These are phyloP conservation scores for Trichoderma atrobrunneum DNA, from an alignment of 2,329 filamentous ascomycete genomes.

Conservation along the genomic window DNA sequence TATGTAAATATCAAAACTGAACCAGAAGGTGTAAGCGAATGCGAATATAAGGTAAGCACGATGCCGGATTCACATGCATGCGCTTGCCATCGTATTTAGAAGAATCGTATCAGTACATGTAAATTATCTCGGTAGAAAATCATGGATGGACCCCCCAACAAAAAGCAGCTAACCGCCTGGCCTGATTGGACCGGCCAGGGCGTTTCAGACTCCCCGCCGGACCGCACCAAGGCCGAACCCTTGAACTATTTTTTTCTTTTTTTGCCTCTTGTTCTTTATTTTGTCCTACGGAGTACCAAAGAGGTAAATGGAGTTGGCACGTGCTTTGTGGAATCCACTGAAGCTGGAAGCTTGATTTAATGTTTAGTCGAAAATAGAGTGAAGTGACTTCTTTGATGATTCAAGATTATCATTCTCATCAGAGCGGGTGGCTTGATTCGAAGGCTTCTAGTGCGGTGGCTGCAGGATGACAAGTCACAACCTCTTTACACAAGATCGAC, in stretches of 20 bases:
- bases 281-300: neutral
- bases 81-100: neutral
- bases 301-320: neutral
- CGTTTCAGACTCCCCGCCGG: conserved; percentile 5
- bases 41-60: neutral
- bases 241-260: neutral
- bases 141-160: conserved; percentile 4
- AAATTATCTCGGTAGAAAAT: neutral
- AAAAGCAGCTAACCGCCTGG: neutral
- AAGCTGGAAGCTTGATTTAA: neutral
- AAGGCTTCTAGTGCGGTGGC: neutral
- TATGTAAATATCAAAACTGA: neutral
- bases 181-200: conserved; percentile 5
- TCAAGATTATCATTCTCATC: neutral
- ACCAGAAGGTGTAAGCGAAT: neutral
- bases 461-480: neutral
- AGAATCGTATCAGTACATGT: neutral
- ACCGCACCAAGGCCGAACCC: neutral
- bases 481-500: neutral
- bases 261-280: neutral
- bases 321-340: neutral
- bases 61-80: neutral
- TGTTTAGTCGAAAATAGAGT: neutral
- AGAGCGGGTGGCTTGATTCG: neutral
- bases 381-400: neutral